A percentile compares a stretch with the other conserved stretches of the same genome.
phyloP scores from a whole-genome alignment of 305 asterid genomes.

The Fraxinus xanthoxyloides region DNA sequence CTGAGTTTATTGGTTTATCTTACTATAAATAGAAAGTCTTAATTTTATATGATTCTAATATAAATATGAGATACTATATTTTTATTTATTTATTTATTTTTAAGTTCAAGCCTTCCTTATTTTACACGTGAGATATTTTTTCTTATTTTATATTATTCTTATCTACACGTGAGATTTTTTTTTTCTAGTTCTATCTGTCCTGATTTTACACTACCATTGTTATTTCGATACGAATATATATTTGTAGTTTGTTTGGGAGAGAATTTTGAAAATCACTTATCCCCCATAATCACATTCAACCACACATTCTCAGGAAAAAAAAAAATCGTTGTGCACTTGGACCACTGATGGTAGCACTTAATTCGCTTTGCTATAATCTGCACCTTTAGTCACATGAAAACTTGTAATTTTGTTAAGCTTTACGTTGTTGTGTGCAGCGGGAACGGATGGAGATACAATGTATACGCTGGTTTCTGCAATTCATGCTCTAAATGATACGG shows the following conservation, averaged over 20 bases:
- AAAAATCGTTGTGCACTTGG: not conserved
- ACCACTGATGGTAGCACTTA: not conserved
- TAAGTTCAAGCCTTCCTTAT: not conserved
- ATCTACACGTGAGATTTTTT: not conserved
- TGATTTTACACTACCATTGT: not conserved
- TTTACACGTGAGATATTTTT: not conserved
- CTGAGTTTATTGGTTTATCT: not conserved
- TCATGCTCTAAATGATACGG: constrained; percentile 62
- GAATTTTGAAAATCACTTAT: not conserved
- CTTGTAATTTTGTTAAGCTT: not conserved
- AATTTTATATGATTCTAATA: not conserved
- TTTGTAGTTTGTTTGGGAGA: not conserved
- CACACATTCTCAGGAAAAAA: too few species aligned
- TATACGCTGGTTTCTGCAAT: constrained; percentile 76
- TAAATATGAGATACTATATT: too few species aligned
- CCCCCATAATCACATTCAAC: not conserved
- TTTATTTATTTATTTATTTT: too few species aligned
- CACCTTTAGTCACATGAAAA: not conserved
- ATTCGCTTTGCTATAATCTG: not conserved
- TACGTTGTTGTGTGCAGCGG: constrained; percentile 57
- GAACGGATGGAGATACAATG: constrained; percentile 56
- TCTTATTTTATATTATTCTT: not conserved
- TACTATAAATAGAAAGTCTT: not conserved
- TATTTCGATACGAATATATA: too few species aligned
- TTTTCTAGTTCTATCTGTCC: not conserved